Evolutionary conservation across 257 asterid species (phyloP), one percentile per base, ranked within the genome.

Genomic region (Penstemon eatonii): DNA sequence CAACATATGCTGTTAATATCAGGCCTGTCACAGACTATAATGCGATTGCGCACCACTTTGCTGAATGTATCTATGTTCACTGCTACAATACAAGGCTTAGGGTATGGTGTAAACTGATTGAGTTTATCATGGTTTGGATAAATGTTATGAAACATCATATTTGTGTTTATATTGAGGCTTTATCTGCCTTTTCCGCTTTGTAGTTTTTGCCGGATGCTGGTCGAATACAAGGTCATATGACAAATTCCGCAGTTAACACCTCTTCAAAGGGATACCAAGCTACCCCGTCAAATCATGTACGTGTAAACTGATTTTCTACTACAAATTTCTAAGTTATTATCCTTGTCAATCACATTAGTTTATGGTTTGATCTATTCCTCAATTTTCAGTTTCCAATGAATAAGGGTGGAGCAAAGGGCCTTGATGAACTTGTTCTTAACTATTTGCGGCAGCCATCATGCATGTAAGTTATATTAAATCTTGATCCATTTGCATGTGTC

Each of bases 11-110:
- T 71, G 65, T 75, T 71, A 52, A 56, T 73, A 63, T 72, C 88
- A 93, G 99, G 94, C 88, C 89, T 52, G 67, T 90, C 80, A 78
- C 80, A 18, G 96, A 93, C 71, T 82, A 81, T 74, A 84, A 90
- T 71, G 97, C 90, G 89, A 82, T 93, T 67, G 76, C 99, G 45
- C 61, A 82, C 73, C 97, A 90, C 80, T 88, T 93, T 84, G 90
- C 89, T 53, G 91, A 93, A 5, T 86, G 93, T 49, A 87, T 93
- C 43, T 87, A 84, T 68, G 99, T 83, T 64, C 96, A 88, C 80
- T 80, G 82, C 83, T 78, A 81, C 91, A 90, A 90, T 72, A 86
- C 95, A 55, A 85, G 74, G 75, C 46, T 77, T 63, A 83, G 75
- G 92, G 96, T 88, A 92, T 40, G 71, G 56, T 66, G 39, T 79